Percentiles rank a stretch among this genome's conserved stretches.
Conservation (phyloP, 2,329 filamentous ascomycete species). For the Whalleya microplaca region DNA sequence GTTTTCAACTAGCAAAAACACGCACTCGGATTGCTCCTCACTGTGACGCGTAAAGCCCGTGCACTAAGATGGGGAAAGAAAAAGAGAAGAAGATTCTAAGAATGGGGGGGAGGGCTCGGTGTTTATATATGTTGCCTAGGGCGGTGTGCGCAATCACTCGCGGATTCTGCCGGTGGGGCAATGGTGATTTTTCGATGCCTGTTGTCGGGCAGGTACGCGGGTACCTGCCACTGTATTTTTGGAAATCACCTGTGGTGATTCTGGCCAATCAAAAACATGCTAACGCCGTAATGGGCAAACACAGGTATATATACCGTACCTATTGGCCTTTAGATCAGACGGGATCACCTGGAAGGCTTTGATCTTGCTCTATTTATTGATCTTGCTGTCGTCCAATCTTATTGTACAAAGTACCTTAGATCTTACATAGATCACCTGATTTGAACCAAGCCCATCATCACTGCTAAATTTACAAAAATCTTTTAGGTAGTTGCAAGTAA, state of each 20-base stretch:
- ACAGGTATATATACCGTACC: not conserved
- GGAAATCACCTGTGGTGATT: not conserved
- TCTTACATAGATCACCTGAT: no score
- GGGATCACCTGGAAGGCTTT: no score
- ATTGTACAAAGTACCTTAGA: no score
- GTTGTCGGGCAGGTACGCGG: not conserved
- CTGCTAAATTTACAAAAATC: no score
- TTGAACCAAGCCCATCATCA: no score
- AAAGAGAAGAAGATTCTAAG: conserved; percentile 38
- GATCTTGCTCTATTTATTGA: no score
- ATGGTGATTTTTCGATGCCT: not conserved
- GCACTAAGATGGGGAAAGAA: conserved; percentile 63
- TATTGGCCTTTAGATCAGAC: no score
- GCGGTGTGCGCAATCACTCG: conserved; percentile 24
- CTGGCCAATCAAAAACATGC: not conserved
- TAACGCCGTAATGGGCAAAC: not conserved
- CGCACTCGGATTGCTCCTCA: conserved; percentile 87
- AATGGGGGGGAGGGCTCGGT: not conserved
- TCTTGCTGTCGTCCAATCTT: no score
- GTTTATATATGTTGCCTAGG: conserved; percentile 16
- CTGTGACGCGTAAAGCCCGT: conserved; percentile 81
- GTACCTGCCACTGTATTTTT: not conserved
- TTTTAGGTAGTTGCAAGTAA: no score
- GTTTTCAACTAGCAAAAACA: conserved; percentile 92
- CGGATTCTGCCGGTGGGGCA: conserved; percentile 22